Base-by-base conservation (phyloP, 768 basidiomycete species). In the Pleurotus pulmonarius region DNA sequence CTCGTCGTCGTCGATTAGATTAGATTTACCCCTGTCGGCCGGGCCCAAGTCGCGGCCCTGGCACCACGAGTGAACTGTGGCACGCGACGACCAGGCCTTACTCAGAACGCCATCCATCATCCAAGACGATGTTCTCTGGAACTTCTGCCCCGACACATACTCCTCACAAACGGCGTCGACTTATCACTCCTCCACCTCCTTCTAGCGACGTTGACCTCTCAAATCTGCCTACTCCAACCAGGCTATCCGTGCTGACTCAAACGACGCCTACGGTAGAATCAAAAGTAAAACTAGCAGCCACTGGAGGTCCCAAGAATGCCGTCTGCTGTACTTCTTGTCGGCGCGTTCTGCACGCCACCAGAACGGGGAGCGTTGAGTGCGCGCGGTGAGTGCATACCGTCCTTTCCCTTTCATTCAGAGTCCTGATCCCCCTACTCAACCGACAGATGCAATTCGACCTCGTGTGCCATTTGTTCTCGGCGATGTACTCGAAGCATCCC, bases 381-480 rank as follows among this genome's bases (percentile, higher is more conserved):
- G 26, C 64, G 22, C 43, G 60, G 60, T 58, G 24, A 39, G 49
- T 56, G 13, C 3, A 29, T 5, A 25, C 18, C 6, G 6, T 15
- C n/a, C 18, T 39, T 20, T 24, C 43, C n/a, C 18, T 54, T 24
- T 22, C 20, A 49, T n/a, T 39, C 15, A 51, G n/a, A 9, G 25
- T 49, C 25, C 7, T 16, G 12, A 43, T 20, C 13, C 29, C 1
- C 26, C 34, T 15, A 41, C 25, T 29, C 2, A 37, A 34, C 47
- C 41, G 15, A 25, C 20, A 80, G 79, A 26, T 80, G 79, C 58
- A 62, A 67, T 2, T 62, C 69, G 3, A 66, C 71, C 6, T 75
- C 74, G 5, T 81, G 79, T 57, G 59, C 71, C 0, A 69, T 81
- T 24, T 81, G 79, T 58, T 71, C 78, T 16, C 72, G 78, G 34